Evolutionary conservation across 257 asterid genomes (phyloP).

Genomic region (Linaria vulgaris): DNA sequence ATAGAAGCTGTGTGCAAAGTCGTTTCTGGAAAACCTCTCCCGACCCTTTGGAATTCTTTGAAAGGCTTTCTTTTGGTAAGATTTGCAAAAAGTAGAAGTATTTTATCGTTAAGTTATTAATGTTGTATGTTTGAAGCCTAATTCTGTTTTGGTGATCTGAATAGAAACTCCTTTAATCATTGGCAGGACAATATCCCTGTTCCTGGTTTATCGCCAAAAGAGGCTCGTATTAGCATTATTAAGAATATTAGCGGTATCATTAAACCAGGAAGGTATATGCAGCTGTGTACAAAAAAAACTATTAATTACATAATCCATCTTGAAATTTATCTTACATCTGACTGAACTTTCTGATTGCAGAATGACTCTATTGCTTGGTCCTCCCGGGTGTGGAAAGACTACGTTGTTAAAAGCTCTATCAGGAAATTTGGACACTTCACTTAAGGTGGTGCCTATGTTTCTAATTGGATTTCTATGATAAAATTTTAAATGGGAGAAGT

Average conservation of each 20-base stretch:
- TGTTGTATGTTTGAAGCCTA: too few relatives aligned
- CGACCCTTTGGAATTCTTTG: slow-evolving; percentile 10
- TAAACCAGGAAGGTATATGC: slow-evolving; percentile 62
- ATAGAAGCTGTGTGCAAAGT: slow-evolving; percentile 10
- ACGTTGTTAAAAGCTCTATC: slow-evolving; percentile 9
- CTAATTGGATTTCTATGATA: not conserved
- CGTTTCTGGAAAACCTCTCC: slow-evolving; percentile 12
- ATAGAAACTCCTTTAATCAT: not conserved
- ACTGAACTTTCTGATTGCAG: not conserved
- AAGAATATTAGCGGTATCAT: slow-evolving; percentile 53
- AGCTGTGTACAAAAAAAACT: too few relatives aligned
- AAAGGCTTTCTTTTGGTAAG: slow-evolving; percentile 7
- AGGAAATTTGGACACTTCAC: not conserved
- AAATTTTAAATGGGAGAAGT: not conserved
- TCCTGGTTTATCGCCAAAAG: slow-evolving; percentile 48
- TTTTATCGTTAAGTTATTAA: too few relatives aligned
- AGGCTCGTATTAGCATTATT: slow-evolving; percentile 46
- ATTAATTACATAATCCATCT: not conserved
- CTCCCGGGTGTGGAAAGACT: slow-evolving; percentile 10
- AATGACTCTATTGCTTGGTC: slow-evolving; percentile 14
- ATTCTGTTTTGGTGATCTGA: too few relatives aligned
- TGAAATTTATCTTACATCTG: too few relatives aligned
- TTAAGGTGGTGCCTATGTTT: not conserved
- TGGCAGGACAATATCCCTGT: slow-evolving; percentile 48
- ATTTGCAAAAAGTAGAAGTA: too few relatives aligned